Conservation (phyloP, 495 filamentous ascomycete genomes). For the Xylaria nigripes region DNA sequence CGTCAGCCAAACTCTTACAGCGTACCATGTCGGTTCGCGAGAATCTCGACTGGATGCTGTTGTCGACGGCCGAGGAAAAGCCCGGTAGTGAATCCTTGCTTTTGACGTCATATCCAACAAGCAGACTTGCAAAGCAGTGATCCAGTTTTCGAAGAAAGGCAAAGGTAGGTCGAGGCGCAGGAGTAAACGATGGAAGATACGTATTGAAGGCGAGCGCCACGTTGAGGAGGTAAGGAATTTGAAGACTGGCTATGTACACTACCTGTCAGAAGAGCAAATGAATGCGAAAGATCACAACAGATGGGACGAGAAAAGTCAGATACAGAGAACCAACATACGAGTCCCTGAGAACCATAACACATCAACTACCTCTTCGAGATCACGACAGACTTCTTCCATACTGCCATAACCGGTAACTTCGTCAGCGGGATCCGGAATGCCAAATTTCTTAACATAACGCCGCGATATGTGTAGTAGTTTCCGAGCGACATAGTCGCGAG, state of each 20-base stretch:
- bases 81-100: slow-evolving; percentile 59
- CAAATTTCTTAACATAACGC: slow-evolving; percentile 67
- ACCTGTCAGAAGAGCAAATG: neutral
- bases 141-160: slow-evolving; percentile 67
- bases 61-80: slow-evolving; percentile 47
- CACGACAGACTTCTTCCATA: slow-evolving; percentile 59
- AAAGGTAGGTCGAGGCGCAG: slow-evolving; percentile 58
- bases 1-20: slow-evolving; percentile 66
- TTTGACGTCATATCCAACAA: slow-evolving; percentile 57
- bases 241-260: slow-evolving; percentile 55
- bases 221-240: slow-evolving; percentile 72
- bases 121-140: slow-evolving; percentile 61
- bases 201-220: slow-evolving; percentile 60
- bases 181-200: slow-evolving; percentile 58
- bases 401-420: slow-evolving; percentile 56
- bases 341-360: slow-evolving; percentile 77
- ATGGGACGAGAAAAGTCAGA: neutral
- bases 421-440: slow-evolving; percentile 43
- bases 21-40: slow-evolving; percentile 75
- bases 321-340: slow-evolving; percentile 46
- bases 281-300: slow-evolving; percentile 5
- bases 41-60: slow-evolving; percentile 19
- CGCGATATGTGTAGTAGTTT: slow-evolving; percentile 56
- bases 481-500: slow-evolving; percentile 60
- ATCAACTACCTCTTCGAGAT: slow-evolving; percentile 64